Evolutionary conservation across 352 stramenopile genomes (phyloP).

Genomic region (Pythium brassicae): DNA sequence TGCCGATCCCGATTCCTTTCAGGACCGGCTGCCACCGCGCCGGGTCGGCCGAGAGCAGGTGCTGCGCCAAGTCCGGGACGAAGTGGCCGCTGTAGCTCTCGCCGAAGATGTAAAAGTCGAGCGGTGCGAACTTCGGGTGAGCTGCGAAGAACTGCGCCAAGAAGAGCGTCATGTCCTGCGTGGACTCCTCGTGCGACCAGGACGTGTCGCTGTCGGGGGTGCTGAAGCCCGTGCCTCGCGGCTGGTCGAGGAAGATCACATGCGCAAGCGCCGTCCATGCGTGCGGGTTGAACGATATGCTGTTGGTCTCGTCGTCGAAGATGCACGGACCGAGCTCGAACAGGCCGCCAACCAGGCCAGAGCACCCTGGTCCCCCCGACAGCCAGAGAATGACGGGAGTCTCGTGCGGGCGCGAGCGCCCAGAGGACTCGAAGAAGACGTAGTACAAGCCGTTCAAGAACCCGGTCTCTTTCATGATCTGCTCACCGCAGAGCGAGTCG

Average conservation of each 20-base stretch:
- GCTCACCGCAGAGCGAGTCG: slow-evolving; percentile 59
- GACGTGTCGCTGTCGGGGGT: slow-evolving; percentile 6
- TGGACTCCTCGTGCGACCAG: slow-evolving; percentile 52
- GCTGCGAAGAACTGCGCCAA: slow-evolving; percentile 49
- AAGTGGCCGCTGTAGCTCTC: slow-evolving; percentile 96
- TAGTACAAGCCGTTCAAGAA: slow-evolving; percentile 70
- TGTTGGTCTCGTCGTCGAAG: slow-evolving; percentile 58
- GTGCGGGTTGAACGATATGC: slow-evolving; percentile 84
- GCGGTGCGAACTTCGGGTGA: slow-evolving; percentile 29
- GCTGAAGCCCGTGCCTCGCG: slow-evolving; percentile 74
- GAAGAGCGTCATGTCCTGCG: slow-evolving; percentile 43
- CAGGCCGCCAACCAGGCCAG: slow-evolving; percentile 88
- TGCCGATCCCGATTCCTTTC: slow-evolving; percentile 84
- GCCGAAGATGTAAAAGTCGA: slow-evolving; percentile 92
- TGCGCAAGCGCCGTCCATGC: slow-evolving; percentile 94
- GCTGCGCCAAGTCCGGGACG: slow-evolving; percentile 85
- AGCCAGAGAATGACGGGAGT: slow-evolving; percentile 95
- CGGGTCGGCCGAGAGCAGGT: slow-evolving; percentile 49
- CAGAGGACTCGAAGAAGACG: slow-evolving; percentile 62
- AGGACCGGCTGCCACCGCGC: slow-evolving; percentile 29
- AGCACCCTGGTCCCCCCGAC: slow-evolving; percentile 95
- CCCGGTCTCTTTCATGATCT: slow-evolving; percentile 47
- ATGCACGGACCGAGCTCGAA: slow-evolving; percentile 96
- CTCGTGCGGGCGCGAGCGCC: not conserved
- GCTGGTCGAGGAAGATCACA: slow-evolving; percentile 97